Percentiles rank a stretch among this genome's conserved stretches.
Conservation (phyloP, 306 rosid species). For the Vigna reflexopilosa region DNA sequence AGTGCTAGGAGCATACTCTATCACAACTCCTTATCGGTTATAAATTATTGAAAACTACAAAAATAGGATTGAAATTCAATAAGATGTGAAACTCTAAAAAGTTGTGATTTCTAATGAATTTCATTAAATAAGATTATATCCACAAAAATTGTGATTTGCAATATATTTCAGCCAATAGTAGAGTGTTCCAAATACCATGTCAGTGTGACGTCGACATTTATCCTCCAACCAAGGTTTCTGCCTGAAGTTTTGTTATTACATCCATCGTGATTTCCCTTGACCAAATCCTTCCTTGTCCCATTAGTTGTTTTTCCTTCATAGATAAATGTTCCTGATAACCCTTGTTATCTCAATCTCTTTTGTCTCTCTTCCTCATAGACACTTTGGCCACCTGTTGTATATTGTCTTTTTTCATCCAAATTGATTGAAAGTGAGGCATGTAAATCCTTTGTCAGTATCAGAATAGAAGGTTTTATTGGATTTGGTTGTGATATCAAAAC, state of each 20-base stretch:
- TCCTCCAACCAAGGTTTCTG: neutral
- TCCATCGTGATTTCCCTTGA: neutral
- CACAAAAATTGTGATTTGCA: too few relatives aligned
- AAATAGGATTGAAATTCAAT: too few relatives aligned
- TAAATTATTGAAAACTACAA: too few relatives aligned
- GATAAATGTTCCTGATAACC: neutral
- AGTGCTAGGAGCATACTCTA: too few relatives aligned
- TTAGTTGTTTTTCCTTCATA: neutral
- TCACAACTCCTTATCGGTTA: too few relatives aligned
- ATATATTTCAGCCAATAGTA: too few relatives aligned
- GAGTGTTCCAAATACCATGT: too few relatives aligned
- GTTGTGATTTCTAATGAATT: too few relatives aligned
- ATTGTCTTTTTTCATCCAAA: constrained; percentile 27
- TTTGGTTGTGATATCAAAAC: constrained; percentile 23
- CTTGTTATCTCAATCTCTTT: neutral
- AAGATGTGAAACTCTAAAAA: too few relatives aligned
- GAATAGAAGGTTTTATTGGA: constrained; percentile 2
- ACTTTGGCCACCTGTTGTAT: neutral
- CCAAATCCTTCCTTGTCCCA: neutral
- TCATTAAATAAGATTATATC: too few relatives aligned
- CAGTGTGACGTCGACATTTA: too few relatives aligned
- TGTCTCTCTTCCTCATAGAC: neutral
- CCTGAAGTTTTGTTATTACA: neutral
- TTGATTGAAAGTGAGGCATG: constrained; percentile 8
- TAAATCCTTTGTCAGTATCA: neutral